A percentile compares a stretch with the other conserved stretches of the same genome.
Evolutionary conservation across 1,139 yeast genomes (phyloP).

Genomic region (Groenewaldozyma auringiensis): DNA sequence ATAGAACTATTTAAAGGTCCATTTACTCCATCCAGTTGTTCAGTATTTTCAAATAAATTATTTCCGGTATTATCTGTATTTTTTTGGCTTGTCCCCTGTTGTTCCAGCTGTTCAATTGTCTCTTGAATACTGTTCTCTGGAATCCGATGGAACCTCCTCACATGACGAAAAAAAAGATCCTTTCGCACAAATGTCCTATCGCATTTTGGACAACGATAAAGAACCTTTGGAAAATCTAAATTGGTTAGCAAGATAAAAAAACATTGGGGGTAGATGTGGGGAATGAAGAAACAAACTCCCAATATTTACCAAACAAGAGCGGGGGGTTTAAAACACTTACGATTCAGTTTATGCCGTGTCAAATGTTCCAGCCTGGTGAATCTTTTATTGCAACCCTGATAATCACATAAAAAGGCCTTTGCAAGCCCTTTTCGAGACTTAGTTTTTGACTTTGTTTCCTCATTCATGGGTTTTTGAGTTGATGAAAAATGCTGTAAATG

Average conservation of each 20-base stretch:
- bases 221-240: conserved; percentile 26
- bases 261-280: neutral
- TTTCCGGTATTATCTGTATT: too few relatives aligned
- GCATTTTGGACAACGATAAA: conserved; percentile 43
- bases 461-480: neutral
- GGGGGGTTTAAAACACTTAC: conserved; percentile 12
- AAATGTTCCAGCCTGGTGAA: conserved; percentile 42
- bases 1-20: neutral
- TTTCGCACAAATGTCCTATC: conserved; percentile 49
- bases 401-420: conserved; percentile 33
- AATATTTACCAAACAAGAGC: neutral
- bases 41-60: too few relatives aligned
- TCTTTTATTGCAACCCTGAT: conserved; percentile 45
- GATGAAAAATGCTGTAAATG: too few relatives aligned
- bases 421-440: conserved; percentile 17
- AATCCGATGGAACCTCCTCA: conserved; percentile 37
- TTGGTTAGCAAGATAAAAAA: neutral
- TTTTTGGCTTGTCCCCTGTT: too few relatives aligned
- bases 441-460: neutral
- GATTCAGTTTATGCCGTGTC: conserved; percentile 28
- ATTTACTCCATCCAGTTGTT: neutral
- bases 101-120: too few relatives aligned
- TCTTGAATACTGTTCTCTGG: too few relatives aligned
- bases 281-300: neutral
- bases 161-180: conserved; percentile 43